Base-by-base conservation (phyloP, 2,329 filamentous ascomycete genomes). In the Verticillium nubilum region DNA sequence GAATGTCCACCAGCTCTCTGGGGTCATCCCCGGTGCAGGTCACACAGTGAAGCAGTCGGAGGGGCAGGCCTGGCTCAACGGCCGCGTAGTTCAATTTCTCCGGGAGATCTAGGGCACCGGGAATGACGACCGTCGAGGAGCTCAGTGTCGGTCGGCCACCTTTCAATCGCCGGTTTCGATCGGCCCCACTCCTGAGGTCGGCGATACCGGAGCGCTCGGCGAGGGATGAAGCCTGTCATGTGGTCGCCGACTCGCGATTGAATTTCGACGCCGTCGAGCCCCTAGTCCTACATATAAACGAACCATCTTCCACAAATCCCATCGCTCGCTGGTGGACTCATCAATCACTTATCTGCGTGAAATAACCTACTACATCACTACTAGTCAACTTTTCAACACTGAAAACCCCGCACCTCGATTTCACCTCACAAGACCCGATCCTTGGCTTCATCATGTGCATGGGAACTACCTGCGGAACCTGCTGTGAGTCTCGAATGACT, bases 1-100 rank as follows among this genome's bases (percentile, higher is more conserved):
- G 3, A 68, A 78, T 10, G 78, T 78, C 19, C 85, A 82, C 65
- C 67, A 74, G 23, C 67, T 84, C 6, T 85, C 82, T 2, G 82
- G 76, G 1, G 67, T 78, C 12, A 83, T 86, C 59, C 83, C 82
- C 4, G 79, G 74, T 4, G 80, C 83, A 0, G 73, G 74, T 27
- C 84, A 86, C 61, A 75, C 76, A 3, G 81, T 86, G 3, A 71
- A 77, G 35, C 69, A 78, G 47, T 69, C 73, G 0, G 74, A 74
- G 27, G 74, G 81, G 0, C 77, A 79, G 62, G 65, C 74, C 31
- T 85, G 81, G 81, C 71, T 86, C 57, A 76, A 74, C 2, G 71
- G 76, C 31, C 76, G 75, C 17, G 78, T 85, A 0, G 67, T 73
- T 2, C 67, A 74, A 58, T 86, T 85, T 64, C 65, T 86, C 35